Evolutionary conservation across 2,329 filamentous ascomycete genomes (phyloP).

Genomic region (Aspergillus fumigatus): DNA sequence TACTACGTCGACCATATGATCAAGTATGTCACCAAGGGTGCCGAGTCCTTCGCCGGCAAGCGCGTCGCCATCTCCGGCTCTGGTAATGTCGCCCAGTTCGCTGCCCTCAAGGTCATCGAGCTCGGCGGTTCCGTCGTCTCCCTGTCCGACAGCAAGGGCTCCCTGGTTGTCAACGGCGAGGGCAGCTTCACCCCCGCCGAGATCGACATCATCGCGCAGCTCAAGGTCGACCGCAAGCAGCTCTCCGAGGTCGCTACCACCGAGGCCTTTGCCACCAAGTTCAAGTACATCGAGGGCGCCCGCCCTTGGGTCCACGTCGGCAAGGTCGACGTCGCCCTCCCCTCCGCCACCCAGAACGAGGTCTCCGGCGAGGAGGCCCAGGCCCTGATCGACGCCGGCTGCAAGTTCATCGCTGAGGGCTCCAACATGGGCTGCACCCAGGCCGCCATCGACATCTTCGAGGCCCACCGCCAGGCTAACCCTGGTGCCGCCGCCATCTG

Average conservation of each 20-base stretch:
- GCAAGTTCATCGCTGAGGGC: slow-evolving; percentile 86
- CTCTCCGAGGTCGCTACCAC: slow-evolving; percentile 66
- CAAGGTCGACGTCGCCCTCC: slow-evolving; percentile 85
- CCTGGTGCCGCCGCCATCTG: slow-evolving; percentile 70
- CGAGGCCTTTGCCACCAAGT: slow-evolving; percentile 56
- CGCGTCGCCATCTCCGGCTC: slow-evolving; percentile 93
- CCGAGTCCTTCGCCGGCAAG: slow-evolving; percentile 84
- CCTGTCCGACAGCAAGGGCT: slow-evolving; percentile 86
- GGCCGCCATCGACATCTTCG: slow-evolving; percentile 89
- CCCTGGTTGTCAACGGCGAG: slow-evolving; percentile 69
- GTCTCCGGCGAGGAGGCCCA: slow-evolving; percentile 87
- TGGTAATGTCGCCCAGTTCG: slow-evolving; percentile 97
- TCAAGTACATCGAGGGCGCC: slow-evolving; percentile 81
- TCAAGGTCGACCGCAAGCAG: slow-evolving; percentile 84
- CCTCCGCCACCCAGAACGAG: slow-evolving; percentile 96
- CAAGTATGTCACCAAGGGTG: slow-evolving; percentile 70
- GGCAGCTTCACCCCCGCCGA: slow-evolving; percentile 71
- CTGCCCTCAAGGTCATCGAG: slow-evolving; percentile 92
- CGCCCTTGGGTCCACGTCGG: slow-evolving; percentile 90
- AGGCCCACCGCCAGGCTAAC: slow-evolving; percentile 63
- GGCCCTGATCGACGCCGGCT: slow-evolving; percentile 70
- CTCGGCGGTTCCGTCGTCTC: slow-evolving; percentile 90
- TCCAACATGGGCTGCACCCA: slow-evolving; percentile 99
- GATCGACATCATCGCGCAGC: slow-evolving; percentile 69
- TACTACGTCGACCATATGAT: slow-evolving; percentile 99